Evolutionary conservation across 805 yeast genomes (phyloP).

Genomic region (Kazachstania psychrophila): DNA sequence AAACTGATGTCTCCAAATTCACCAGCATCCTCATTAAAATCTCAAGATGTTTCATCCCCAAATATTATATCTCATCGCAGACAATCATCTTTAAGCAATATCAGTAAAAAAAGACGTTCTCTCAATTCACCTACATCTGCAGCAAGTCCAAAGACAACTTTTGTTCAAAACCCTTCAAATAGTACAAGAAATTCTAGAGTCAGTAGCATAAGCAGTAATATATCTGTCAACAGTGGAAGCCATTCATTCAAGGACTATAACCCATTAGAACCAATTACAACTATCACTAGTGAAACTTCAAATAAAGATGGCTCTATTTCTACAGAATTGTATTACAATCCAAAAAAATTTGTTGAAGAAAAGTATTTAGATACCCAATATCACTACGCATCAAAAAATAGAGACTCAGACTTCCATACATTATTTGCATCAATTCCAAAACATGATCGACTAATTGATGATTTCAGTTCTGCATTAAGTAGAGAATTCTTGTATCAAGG

Average conservation of each 20-base stretch:
- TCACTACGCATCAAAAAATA: conserved; percentile 51
- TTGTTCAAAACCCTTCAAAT: background rate
- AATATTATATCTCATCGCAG: conserved; percentile 27
- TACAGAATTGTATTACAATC: conserved; percentile 15
- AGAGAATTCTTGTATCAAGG: conserved; percentile 86
- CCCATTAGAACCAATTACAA: conserved; percentile 15
- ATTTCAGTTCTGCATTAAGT: conserved; percentile 78
- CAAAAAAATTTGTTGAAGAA: conserved; percentile 47
- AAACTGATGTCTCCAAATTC: background rate
- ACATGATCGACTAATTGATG: conserved; percentile 71
- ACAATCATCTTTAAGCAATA: conserved; percentile 13
- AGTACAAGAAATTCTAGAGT: conserved; percentile 2
- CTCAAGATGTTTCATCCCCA: conserved; percentile 12
- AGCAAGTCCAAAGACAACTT: background rate
- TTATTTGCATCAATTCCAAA: conserved; percentile 59
- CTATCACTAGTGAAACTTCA: background rate
- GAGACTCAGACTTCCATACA: conserved; percentile 71
- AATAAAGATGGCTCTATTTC: background rate
- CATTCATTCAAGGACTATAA: conserved; percentile 4
- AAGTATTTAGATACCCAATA: conserved; percentile 48
- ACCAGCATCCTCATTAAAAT: background rate
- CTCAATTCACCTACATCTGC: background rate
- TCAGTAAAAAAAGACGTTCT: background rate
- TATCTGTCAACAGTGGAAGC: background rate
- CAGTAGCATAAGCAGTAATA: conserved; percentile 9